Percentiles rank a stretch among this genome's conserved stretches.
phyloP scores from a whole-genome alignment of 2,329 filamentous ascomycete species.

The Cadophora malorum region DNA sequence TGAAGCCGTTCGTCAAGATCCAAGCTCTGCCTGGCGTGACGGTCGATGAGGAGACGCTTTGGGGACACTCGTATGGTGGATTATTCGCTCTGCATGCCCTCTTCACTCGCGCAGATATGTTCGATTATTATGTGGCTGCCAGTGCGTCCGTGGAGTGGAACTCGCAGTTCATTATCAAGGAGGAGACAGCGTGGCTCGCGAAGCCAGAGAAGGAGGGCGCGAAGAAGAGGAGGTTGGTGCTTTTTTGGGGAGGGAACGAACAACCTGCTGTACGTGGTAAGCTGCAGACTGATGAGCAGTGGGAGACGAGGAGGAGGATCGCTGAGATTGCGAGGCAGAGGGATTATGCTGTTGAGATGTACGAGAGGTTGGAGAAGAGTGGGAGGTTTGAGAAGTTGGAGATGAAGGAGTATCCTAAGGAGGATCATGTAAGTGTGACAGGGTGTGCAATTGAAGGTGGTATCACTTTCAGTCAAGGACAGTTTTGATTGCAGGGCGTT shows the following conservation, averaged over 20 bases:
- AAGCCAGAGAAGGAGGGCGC: not conserved
- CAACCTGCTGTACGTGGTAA: conserved; percentile 1
- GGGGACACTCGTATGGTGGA: conserved; percentile 22
- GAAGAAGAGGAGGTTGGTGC: conserved; percentile 6
- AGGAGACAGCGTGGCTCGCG: conserved; percentile 7
- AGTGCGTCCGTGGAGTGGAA: conserved; percentile 22
- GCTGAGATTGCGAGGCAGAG: not conserved
- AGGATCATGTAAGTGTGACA: conserved; percentile 20
- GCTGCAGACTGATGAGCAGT: conserved; percentile 12
- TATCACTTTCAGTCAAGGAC: conserved; percentile 7
- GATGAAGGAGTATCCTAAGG: conserved; percentile 16
- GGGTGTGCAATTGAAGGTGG: conserved; percentile 17
- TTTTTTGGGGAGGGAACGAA: conserved; percentile 19
- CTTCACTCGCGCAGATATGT: conserved; percentile 18
- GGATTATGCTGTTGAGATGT: conserved; percentile 17
- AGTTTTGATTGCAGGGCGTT: not conserved
- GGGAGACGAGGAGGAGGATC: conserved; percentile 8
- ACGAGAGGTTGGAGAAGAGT: conserved; percentile 6
- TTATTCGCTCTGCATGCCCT: conserved; percentile 16
- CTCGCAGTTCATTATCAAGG: conserved; percentile 7
- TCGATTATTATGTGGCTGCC: conserved; percentile 17
- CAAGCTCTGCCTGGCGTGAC: conserved; percentile 1
- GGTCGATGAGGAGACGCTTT: not conserved
- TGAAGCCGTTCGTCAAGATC: conserved; percentile 18
- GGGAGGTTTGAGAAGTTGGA: conserved; percentile 2